Evolutionary conservation across 2,329 filamentous ascomycete species (phyloP), one percentile per base, ranked within the genome.

Genomic region (Chrysoporthe puriensis): DNA sequence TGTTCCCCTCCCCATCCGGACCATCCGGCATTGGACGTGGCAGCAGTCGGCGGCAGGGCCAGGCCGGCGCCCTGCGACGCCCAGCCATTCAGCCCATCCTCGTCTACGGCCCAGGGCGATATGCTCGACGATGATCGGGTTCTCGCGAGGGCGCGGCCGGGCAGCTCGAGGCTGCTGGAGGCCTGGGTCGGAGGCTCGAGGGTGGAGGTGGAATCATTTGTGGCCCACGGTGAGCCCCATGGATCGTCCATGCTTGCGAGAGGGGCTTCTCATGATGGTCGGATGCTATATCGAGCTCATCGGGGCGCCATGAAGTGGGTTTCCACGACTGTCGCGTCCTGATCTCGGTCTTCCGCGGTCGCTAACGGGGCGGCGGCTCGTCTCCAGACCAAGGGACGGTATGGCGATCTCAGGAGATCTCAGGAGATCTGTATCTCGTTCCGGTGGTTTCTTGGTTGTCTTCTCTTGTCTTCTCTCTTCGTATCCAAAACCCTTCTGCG

Each of bases 171-270:
- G 11, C 56, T 65, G 54, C 40, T 65, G 62, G 82, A 79, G 65
- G 80, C 80, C 69, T 76, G 79, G 32, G 80, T 80, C 1, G 81
- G 80, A 32, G 79, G 81, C 60, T 80, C 81, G 64, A 81, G 77
- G 57, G 44, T 48, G 59, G 63, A 57, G 46, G 44, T 67, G 64
- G 66, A 59, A 43, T 70, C 69, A 21, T 75, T 76, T 68, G 79
- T 80, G 69, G 83, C 81, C 86, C 86, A 88, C 77, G 86, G 86
- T 73, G 85, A 87, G 77, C 83, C 84, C 86, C 86, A 88, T 73
- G 86, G 86, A 85, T 88, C 85, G 76, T 88, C 86, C 86, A 88
- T 88, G 71, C 74, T 79, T 76, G 73, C 76, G 78, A 73, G 68
- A 62, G 52, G 48, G 48, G 44, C 50, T 64, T 70, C 62, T 70